Conservation (phyloP, 768 basidiomycete genomes). For the Serendipita sp. region DNA sequence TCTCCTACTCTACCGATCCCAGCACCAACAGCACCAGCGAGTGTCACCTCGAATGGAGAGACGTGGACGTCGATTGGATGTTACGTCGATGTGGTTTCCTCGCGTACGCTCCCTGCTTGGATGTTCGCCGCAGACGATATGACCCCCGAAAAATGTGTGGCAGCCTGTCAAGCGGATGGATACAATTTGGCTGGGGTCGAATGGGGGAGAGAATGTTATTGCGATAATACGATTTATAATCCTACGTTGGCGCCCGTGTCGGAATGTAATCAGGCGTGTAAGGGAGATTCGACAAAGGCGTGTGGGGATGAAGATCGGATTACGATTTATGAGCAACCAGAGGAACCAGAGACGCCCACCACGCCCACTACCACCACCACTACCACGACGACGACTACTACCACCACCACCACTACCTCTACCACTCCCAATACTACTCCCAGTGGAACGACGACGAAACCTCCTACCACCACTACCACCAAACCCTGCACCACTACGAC, state of each 20-base stretch:
- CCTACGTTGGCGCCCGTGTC: too few species aligned
- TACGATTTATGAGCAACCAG: not conserved
- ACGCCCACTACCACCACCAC: not conserved
- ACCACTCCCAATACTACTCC: not conserved
- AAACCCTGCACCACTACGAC: not conserved
- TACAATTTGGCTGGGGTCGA: slow-evolving; percentile 5
- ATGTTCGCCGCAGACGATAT: not conserved
- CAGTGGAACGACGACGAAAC: not conserved
- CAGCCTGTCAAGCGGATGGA: not conserved
- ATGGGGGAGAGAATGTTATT: not conserved
- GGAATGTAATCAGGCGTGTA: not conserved
- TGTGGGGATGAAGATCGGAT: not conserved
- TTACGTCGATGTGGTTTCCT: not conserved
- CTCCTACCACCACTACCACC: not conserved
- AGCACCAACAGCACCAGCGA: not conserved
- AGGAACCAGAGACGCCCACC: not conserved
- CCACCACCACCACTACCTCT: too few species aligned
- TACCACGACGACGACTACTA: too few species aligned
- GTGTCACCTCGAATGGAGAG: not conserved
- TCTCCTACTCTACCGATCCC: not conserved
- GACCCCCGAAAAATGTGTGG: not conserved
- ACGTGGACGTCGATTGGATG: not conserved
- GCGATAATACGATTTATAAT: not conserved
- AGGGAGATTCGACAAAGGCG: not conserved
- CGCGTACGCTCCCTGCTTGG: not conserved